Percentiles rank a stretch among this genome's conserved stretches.
These are phyloP conservation scores for Suillus subalutaceus DNA, from an alignment of 768 basidiomycete species.

Conservation along the genomic window DNA sequence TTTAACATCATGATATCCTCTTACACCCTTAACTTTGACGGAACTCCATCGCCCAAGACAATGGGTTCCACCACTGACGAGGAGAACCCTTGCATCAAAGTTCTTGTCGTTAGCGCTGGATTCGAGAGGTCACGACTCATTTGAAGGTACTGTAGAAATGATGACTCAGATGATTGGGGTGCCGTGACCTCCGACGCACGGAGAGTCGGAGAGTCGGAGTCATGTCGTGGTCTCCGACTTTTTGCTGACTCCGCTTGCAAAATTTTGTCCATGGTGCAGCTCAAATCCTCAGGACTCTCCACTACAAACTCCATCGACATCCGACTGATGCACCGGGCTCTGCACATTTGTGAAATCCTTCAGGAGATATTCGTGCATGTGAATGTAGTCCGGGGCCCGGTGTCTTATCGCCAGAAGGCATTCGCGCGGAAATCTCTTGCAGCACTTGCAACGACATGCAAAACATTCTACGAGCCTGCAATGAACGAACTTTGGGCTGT, in stretches of 20 bases:
- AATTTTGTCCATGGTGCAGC: not conserved
- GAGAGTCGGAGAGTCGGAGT: no score
- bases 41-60: not conserved
- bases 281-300: not conserved
- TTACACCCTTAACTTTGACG: not conserved
- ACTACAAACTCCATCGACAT: not conserved
- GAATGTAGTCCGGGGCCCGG: not conserved
- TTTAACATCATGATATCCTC: not conserved
- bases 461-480: not conserved
- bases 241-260: not conserved
- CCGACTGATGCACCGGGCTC: not conserved
- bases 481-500: not conserved
- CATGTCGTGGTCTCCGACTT: not conserved
- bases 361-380: not conserved
- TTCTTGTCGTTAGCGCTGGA: not conserved
- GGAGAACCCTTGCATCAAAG: no score
- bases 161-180: not conserved
- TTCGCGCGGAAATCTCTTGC: not conserved
- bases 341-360: not conserved
- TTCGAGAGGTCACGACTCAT: no score
- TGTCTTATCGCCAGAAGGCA: not conserved
- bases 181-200: not conserved
- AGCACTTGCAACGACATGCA: not conserved
- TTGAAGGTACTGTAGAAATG: not conserved
- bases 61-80: no score